Evolutionary conservation across 1,284 basidiomycete genomes (phyloP).

Genomic region (Ceratobasidium sp.): DNA sequence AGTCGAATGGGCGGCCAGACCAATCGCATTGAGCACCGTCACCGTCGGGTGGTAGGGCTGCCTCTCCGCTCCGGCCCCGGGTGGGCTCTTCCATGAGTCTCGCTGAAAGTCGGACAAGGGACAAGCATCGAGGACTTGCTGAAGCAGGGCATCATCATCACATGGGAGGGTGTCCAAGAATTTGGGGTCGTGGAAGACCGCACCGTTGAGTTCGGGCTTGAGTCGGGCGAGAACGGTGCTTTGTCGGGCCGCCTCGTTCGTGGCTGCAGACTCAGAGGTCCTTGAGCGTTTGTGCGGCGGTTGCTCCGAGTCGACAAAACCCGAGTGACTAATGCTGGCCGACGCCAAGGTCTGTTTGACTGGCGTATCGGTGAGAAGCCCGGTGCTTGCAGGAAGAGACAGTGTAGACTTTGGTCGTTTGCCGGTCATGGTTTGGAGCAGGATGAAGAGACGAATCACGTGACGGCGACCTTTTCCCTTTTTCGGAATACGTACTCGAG

Average conservation of each 20-base stretch:
- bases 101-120: not conserved
- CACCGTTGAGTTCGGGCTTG: not conserved
- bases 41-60: not conserved
- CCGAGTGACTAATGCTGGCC: not conserved
- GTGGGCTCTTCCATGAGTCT: not conserved
- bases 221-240: not conserved
- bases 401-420: not conserved
- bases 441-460: no score
- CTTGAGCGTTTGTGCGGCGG: not conserved
- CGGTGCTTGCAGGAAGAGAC: not conserved
- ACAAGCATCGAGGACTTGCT: not conserved
- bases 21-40: not conserved
- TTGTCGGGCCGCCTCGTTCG: not conserved
- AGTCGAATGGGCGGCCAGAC: not conserved
- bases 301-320: not conserved
- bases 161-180: not conserved
- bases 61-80: not conserved
- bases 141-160: not conserved
- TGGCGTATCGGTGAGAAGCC: not conserved
- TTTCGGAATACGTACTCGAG: no score
- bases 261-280: not conserved
- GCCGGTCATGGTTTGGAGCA: not conserved
- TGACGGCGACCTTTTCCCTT: no score
- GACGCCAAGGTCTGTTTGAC: not conserved
- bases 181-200: conserved; percentile 1